A percentile compares a stretch with the other conserved stretches of the same genome.
Evolutionary conservation across 306 rosid genomes (phyloP).

Genomic region (Aeschynomene evenia): DNA sequence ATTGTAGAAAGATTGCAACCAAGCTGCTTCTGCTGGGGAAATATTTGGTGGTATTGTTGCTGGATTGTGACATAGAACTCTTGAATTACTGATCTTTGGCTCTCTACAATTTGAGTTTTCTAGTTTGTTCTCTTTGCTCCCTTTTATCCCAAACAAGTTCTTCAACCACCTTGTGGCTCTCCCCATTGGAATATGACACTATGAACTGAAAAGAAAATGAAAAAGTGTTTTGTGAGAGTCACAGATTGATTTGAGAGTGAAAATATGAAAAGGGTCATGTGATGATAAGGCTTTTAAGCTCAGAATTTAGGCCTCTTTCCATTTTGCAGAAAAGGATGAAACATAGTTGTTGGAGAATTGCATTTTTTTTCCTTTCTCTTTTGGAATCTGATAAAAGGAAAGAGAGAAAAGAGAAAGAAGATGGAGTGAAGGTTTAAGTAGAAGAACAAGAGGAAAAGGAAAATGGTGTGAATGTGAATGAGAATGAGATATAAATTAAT

Average conservation of each 20-base stretch:
- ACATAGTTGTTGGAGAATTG: slow-evolving; percentile 35
- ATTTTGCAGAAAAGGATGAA: slow-evolving; percentile 42
- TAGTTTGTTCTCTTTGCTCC: slow-evolving; percentile 41
- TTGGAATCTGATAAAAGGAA: neutral
- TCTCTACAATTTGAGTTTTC: slow-evolving; percentile 32
- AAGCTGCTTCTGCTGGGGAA: slow-evolving; percentile 73
- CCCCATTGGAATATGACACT: slow-evolving; percentile 53
- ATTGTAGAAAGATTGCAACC: slow-evolving; percentile 61
- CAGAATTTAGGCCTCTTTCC: slow-evolving; percentile 33
- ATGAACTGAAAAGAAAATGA: neutral
- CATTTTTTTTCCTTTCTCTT: too few species aligned
- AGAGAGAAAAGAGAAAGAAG: neutral
- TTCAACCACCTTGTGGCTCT: slow-evolving; percentile 75
- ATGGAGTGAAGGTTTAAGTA: neutral
- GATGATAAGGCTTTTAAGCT: slow-evolving; percentile 25
- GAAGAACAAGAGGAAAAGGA: neutral
- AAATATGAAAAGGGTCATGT: neutral
- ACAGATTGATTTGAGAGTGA: slow-evolving; percentile 18
- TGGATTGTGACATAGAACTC: slow-evolving; percentile 59
- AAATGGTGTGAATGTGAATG: neutral
- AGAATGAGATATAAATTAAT: neutral
- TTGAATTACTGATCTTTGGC: slow-evolving; percentile 30
- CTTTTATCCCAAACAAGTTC: slow-evolving; percentile 66
- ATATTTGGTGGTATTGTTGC: slow-evolving; percentile 75
- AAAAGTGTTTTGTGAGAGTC: slow-evolving; percentile 31